phyloP scores from a whole-genome alignment of 1,284 basidiomycete species.

The Amylostereum areolatum region DNA sequence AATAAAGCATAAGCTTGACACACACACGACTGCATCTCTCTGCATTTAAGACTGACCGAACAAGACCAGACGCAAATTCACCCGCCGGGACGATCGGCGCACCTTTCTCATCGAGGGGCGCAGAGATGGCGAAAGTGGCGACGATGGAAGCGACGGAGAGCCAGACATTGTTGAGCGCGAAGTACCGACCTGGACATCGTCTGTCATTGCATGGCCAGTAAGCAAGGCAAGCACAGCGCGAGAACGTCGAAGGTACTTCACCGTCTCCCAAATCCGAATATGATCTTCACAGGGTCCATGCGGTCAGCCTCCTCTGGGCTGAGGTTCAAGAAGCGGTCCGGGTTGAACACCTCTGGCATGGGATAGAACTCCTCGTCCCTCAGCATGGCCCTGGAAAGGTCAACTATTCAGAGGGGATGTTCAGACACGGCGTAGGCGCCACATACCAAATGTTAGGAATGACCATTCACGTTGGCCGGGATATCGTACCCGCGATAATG shows the following conservation, averaged over 20 bases:
- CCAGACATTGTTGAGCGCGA: slow-evolving; percentile 7
- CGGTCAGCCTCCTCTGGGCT: not conserved
- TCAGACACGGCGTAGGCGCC: too few species aligned
- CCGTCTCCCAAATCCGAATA: slow-evolving; percentile 6
- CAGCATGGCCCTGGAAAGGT: slow-evolving; percentile 4
- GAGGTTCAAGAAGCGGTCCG: slow-evolving; percentile 6
- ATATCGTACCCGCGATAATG: slow-evolving; percentile 1
- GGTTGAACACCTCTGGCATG: slow-evolving; percentile 6
- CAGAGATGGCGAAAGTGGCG: slow-evolving; percentile 8
- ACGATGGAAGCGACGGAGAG: slow-evolving; percentile 9
- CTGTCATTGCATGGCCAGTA: not conserved
- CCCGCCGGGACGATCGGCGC: slow-evolving; percentile 9
- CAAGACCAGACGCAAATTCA: slow-evolving; percentile 10
- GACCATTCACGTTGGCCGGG: not conserved
- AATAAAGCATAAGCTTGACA: not conserved
- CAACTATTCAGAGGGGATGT: not conserved
- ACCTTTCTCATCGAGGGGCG: slow-evolving; percentile 8
- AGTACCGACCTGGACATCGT: slow-evolving; percentile 1
- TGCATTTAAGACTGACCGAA: slow-evolving; percentile 8
- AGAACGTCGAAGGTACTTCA: not conserved
- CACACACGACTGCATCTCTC: too few species aligned
- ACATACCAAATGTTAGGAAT: not conserved
- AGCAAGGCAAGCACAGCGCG: not conserved
- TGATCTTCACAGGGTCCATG: not conserved
- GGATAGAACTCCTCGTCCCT: slow-evolving; percentile 2